These are phyloP conservation scores for Hypoxylon intermedium DNA, from an alignment of 495 filamentous ascomycete genomes.

Conservation along the genomic window DNA sequence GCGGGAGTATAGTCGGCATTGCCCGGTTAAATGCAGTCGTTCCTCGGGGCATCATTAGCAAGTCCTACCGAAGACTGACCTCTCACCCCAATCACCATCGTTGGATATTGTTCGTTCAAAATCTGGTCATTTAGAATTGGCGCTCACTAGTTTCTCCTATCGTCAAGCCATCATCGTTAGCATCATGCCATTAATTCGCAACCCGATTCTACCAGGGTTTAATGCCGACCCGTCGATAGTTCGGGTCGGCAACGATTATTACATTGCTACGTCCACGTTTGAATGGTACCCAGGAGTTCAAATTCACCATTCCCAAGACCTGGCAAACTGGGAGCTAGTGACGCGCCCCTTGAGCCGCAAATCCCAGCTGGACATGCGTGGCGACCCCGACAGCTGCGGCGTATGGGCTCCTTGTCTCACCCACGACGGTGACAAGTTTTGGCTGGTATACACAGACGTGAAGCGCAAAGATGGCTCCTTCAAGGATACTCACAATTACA, in stretches of 20 bases:
- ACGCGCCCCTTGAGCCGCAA: conserved; percentile 65
- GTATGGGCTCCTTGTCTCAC: conserved; percentile 69
- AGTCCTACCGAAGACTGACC: conserved; percentile 11
- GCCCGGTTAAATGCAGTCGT: conserved; percentile 28
- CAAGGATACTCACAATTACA: conserved; percentile 65
- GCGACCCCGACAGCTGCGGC: conserved; percentile 64
- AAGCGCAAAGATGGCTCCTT: conserved; percentile 64
- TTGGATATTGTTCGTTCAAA: background rate
- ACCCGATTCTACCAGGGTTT: conserved; percentile 69
- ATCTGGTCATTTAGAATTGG: too few species aligned
- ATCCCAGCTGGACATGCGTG: conserved; percentile 67
- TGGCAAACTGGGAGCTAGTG: conserved; percentile 66
- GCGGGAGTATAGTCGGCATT: too few species aligned
- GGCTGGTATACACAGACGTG: conserved; percentile 63
- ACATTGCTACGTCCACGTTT: conserved; percentile 68
- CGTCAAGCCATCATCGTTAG: background rate
- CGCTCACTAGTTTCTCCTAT: too few species aligned
- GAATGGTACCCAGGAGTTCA: conserved; percentile 68
- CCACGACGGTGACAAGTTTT: conserved; percentile 65
- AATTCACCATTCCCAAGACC: conserved; percentile 64
- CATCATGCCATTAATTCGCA: conserved; percentile 56
- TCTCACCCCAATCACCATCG: background rate
- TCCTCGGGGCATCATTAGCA: conserved; percentile 27
- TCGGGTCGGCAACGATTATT: conserved; percentile 64
- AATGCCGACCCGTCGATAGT: conserved; percentile 68